These are phyloP conservation scores for Phialemoniopsis sp. DNA, from an alignment of 2,329 filamentous ascomycete species.

Conservation along the genomic window DNA sequence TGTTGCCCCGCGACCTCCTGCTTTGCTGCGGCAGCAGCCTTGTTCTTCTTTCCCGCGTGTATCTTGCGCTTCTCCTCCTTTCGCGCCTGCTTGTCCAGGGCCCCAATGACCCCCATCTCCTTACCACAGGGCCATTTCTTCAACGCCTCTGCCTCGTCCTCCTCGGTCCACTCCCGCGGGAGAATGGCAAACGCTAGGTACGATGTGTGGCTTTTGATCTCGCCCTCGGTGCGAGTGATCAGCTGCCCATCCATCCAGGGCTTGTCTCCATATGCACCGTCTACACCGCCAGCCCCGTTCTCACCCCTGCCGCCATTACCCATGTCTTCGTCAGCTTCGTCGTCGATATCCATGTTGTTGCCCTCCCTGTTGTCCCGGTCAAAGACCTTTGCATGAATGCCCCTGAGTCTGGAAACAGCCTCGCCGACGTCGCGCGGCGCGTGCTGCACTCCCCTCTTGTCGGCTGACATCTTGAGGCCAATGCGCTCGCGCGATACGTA, in stretches of 20 bases:
- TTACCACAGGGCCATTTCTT: conserved; percentile 60
- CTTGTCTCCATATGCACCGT: conserved; percentile 28
- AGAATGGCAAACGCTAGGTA: conserved; percentile 92
- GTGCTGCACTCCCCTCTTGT: conserved; percentile 63
- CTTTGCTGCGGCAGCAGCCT: neutral
- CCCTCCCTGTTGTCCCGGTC: conserved; percentile 44
- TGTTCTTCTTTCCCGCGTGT: conserved; percentile 40
- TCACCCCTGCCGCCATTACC: conserved; percentile 22
- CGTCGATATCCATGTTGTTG: conserved; percentile 16
- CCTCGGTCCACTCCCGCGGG: conserved; percentile 79
- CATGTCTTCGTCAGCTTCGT: conserved; percentile 18
- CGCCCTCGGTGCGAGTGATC: conserved; percentile 76
- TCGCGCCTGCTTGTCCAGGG: conserved; percentile 46
- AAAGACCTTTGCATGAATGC: conserved; percentile 66
- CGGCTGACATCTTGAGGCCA: conserved; percentile 60
- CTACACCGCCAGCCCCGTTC: conserved; percentile 14
- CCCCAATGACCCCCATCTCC: conserved; percentile 48
- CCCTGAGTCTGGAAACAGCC: conserved; percentile 67
- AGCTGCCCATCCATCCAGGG: conserved; percentile 73
- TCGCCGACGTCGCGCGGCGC: conserved; percentile 74
- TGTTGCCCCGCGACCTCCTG: neutral
- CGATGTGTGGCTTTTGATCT: conserved; percentile 95
- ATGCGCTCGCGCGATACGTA: conserved; percentile 79
- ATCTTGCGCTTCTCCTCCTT: conserved; percentile 54
- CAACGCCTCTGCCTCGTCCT: conserved; percentile 69